These are phyloP conservation scores for Chaetomium cochliodes DNA, from an alignment of 495 filamentous ascomycete genomes.

Conservation along the genomic window DNA sequence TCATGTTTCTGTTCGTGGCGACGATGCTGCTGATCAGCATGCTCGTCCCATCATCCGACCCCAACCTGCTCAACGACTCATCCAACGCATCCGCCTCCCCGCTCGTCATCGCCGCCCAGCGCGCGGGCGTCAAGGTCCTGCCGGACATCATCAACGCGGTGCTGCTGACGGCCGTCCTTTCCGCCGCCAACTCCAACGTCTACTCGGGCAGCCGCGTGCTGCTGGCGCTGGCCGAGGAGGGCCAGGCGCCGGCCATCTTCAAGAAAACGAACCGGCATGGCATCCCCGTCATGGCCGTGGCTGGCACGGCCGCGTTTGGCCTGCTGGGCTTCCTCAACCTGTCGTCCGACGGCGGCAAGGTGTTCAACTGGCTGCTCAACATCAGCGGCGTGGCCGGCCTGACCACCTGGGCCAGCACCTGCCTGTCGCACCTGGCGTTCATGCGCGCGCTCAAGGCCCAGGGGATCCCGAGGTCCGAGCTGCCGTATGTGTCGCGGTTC, in stretches of 20 bases:
- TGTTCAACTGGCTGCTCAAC: conserved; percentile 60
- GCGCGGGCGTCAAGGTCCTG: conserved; percentile 63
- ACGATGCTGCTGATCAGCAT: conserved; percentile 68
- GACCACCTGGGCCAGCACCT: conserved; percentile 63
- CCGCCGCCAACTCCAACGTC: conserved; percentile 56
- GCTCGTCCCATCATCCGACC: conserved; percentile 58
- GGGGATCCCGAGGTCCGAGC: conserved; percentile 50
- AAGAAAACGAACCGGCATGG: conserved; percentile 40
- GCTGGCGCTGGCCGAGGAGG: conserved; percentile 60
- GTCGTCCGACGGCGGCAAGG: conserved; percentile 45
- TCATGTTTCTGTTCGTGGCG: conserved; percentile 65
- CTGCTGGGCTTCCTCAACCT: conserved; percentile 59
- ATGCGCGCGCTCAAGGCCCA: conserved; percentile 58
- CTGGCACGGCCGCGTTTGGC: conserved; percentile 43
- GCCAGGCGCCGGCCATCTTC: conserved; percentile 56
- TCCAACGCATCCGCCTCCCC: conserved; percentile 61
- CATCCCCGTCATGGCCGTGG: conserved; percentile 46
- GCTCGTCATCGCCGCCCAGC: conserved; percentile 64
- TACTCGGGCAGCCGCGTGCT: conserved; percentile 65
- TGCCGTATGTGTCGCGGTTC: conserved; percentile 58
- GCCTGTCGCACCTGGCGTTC: conserved; percentile 61
- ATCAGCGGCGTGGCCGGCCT: conserved; percentile 66
- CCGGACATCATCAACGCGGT: conserved; percentile 72
- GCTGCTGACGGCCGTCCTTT: conserved; percentile 60
- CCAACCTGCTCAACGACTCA: conserved; percentile 48